A percentile compares a stretch with the other conserved stretches of the same genome.
Evolutionary conservation across 495 filamentous ascomycete species (phyloP).

Genomic region (Venustampulla echinocandica): DNA sequence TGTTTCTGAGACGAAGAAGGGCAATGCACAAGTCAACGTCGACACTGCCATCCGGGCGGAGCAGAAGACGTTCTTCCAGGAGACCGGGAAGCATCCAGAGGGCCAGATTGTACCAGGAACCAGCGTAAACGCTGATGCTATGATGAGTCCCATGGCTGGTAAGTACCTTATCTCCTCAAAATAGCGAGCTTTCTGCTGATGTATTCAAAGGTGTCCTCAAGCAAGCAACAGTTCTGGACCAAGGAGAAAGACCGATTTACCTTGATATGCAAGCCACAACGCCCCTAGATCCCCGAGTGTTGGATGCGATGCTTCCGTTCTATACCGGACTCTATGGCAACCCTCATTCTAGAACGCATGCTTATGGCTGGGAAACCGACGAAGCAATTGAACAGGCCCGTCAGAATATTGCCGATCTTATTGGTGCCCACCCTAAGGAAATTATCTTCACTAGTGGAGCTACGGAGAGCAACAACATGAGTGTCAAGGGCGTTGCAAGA

Average conservation of each 20-base stretch:
- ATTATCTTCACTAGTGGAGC: constrained; percentile 98
- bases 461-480: constrained; percentile 99
- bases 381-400: constrained; percentile 84
- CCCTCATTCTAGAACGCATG: constrained; percentile 93
- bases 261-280: constrained; percentile 98
- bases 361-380: constrained; percentile 98
- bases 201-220: constrained; percentile 61
- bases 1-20: constrained; percentile 75
- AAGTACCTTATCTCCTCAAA: constrained; percentile 17
- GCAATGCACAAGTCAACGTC: constrained; percentile 71
- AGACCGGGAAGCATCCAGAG: constrained; percentile 60
- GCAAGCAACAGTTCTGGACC: constrained; percentile 86
- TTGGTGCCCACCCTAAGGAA: constrained; percentile 93
- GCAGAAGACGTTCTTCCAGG: constrained; percentile 64
- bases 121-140: constrained; percentile 50
- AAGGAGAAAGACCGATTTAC: constrained; percentile 90
- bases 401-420: constrained; percentile 71
- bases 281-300: constrained; percentile 85
- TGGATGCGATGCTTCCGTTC: constrained; percentile 95
- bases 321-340: constrained; percentile 93
- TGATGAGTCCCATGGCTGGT: constrained; percentile 74
- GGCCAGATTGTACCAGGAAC: constrained; percentile 51
- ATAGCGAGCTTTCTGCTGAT: constrained; percentile 13
- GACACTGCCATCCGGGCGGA: constrained; percentile 78
- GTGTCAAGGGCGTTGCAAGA: constrained; percentile 91